Conservation (phyloP, 495 filamentous ascomycete genomes). For the Cercophora scortea region DNA sequence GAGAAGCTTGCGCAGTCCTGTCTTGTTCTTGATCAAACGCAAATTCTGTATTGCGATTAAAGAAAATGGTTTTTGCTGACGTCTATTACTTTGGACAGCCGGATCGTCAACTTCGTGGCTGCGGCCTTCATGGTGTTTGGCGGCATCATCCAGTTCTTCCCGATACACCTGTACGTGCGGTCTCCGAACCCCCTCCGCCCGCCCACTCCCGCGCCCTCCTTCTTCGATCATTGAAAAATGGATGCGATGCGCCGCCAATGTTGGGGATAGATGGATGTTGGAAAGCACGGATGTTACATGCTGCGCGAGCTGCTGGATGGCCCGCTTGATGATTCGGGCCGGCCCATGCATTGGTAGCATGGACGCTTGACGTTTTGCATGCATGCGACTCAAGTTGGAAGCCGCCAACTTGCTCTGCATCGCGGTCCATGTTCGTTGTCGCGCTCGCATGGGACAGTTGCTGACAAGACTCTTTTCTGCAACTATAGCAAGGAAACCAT, state of each 20-base stretch:
- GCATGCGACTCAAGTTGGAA: too few species aligned
- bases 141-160: slow-evolving; percentile 83
- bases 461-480: neutral
- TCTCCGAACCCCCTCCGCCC: neutral
- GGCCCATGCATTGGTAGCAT: too few species aligned
- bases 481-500: neutral
- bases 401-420: too few species aligned
- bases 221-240: neutral
- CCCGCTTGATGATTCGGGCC: too few species aligned
- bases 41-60: neutral
- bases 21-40: neutral
- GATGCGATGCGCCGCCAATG: neutral
- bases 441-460: too few species aligned
- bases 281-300: too few species aligned
- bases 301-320: too few species aligned
- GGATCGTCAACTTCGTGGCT: slow-evolving; percentile 86
- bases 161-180: slow-evolving; percentile 46
- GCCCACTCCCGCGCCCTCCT: neutral
- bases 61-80: neutral
- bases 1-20: neutral
- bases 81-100: slow-evolving; percentile 42
- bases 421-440: too few species aligned
- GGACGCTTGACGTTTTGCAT: too few species aligned
- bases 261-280: neutral
- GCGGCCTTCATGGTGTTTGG: slow-evolving; percentile 84